Conservation (phyloP, 192 early-diverging fungal species). For the Entrophospora sp. region DNA sequence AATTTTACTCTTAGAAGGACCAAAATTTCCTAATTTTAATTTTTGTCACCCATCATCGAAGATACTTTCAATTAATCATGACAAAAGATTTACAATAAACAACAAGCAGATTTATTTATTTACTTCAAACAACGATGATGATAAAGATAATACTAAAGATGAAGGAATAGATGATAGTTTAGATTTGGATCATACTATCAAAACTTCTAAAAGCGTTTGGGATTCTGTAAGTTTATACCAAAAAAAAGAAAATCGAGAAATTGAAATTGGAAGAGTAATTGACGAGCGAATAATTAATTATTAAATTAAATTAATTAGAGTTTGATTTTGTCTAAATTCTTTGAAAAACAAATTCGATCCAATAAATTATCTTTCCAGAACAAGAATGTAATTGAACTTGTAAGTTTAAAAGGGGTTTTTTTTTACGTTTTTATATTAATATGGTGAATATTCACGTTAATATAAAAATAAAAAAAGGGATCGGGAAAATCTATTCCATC, state of each 20-base stretch:
- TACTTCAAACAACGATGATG: background rate
- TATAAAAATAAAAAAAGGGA: background rate
- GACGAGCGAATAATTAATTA: background rate
- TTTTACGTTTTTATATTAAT: background rate
- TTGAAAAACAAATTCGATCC: constrained; percentile 14
- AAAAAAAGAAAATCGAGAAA: too few species aligned
- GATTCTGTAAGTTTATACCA: constrained; percentile 6
- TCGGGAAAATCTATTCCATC: constrained; percentile 16
- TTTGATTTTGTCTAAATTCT: constrained; percentile 16
- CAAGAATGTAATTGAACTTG: constrained; percentile 15
- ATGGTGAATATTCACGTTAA: background rate
- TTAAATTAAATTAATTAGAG: background rate
- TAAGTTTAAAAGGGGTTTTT: background rate
- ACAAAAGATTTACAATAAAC: constrained; percentile 8
- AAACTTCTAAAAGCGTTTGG: constrained; percentile 10
- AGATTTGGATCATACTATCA: constrained; percentile 18
- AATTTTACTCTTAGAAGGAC: constrained; percentile 5
- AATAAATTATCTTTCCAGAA: background rate
- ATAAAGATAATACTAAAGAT: background rate
- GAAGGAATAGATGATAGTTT: too few species aligned
- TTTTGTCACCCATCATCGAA: background rate
- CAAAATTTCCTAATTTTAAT: constrained; percentile 6
- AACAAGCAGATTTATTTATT: constrained; percentile 3
- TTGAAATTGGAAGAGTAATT: too few species aligned
- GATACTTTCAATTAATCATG: background rate